phyloP scores from a whole-genome alignment of 352 stramenopile genomes.

The Paralagenidium karlingii region DNA sequence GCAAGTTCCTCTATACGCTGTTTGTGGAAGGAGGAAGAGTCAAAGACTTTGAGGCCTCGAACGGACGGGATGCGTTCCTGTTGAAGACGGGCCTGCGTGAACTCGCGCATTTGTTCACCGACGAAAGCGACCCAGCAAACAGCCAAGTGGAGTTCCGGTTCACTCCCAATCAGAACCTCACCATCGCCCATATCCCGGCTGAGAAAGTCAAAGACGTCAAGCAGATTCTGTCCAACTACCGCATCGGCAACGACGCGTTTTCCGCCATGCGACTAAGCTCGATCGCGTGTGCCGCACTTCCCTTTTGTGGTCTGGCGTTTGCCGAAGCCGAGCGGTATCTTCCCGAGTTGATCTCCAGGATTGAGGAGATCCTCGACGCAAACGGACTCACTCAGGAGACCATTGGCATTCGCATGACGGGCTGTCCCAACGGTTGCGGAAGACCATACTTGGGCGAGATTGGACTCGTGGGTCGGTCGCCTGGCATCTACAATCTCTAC shows the following conservation, averaged over 20 bases:
- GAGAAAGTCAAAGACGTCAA: conserved; percentile 88
- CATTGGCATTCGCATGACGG: conserved; percentile 97
- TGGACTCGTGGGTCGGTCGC: conserved; percentile 93
- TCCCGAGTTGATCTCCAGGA: conserved; percentile 87
- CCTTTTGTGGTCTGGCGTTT: conserved; percentile 95
- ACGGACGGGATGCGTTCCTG: no score
- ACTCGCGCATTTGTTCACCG: conserved; percentile 85
- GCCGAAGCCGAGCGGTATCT: conserved; percentile 93
- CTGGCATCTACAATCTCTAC: conserved; percentile 96
- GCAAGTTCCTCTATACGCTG: conserved; percentile 73
- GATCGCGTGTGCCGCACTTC: conserved; percentile 93
- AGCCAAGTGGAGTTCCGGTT: conserved; percentile 90
- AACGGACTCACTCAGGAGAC: conserved; percentile 88
- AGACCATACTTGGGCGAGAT: conserved; percentile 97
- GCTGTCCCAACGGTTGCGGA: conserved; percentile 95
- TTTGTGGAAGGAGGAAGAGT: conserved; percentile 85
- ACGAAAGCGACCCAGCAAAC: no score
- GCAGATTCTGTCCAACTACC: conserved; percentile 84
- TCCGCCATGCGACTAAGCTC: conserved; percentile 70
- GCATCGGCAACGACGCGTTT: conserved; percentile 80
- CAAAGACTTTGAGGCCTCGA: conserved; percentile 81
- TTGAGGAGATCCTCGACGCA: conserved; percentile 85
- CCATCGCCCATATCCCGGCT: conserved; percentile 88
- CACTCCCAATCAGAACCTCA: conserved; percentile 93
- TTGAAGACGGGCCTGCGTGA: conserved; percentile 86